A percentile compares a stretch with the other conserved stretches of the same genome.
Evolutionary conservation across 768 basidiomycete species (phyloP).

Genomic region (Tubosaeta sp.): DNA sequence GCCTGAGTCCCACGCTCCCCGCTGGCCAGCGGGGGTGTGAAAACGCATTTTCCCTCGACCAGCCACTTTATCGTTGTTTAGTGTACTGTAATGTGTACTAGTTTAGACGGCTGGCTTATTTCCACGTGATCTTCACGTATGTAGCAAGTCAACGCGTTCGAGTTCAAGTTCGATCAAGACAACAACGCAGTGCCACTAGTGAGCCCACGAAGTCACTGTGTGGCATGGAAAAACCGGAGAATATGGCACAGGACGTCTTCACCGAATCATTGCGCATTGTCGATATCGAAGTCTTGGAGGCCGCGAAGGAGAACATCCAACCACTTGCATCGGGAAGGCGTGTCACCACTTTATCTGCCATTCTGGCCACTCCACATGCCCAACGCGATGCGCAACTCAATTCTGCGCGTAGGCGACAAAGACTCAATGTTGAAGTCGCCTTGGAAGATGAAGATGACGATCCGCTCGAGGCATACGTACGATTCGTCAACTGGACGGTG

Average conservation of each 20-base stretch:
- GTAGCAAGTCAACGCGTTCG: conserved; percentile 13
- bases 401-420: conserved; percentile 58
- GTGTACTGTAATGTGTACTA: too few species aligned
- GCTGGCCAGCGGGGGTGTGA: too few species aligned
- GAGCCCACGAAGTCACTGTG: neutral
- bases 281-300: conserved; percentile 77
- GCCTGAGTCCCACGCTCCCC: too few species aligned
- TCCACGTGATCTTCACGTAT: conserved; percentile 11
- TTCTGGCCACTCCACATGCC: conserved; percentile 72
- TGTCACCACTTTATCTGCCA: conserved; percentile 70
- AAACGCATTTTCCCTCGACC: too few species aligned
- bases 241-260: conserved; percentile 41
- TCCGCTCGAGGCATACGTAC: conserved; percentile 80
- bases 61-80: too few species aligned
- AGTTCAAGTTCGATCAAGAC: neutral
- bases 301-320: conserved; percentile 84
- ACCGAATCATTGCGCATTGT: conserved; percentile 49
- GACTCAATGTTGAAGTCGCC: conserved; percentile 69
- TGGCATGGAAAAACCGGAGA: conserved; percentile 17
- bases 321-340: conserved; percentile 76
- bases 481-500: conserved; percentile 86
- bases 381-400: conserved; percentile 69
- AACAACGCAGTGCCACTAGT: neutral
- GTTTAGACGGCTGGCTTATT: neutral
- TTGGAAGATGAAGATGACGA: conserved; percentile 74